Evolutionary conservation across 1,284 basidiomycete species (phyloP).

Genomic region (Albatrellus sp.): DNA sequence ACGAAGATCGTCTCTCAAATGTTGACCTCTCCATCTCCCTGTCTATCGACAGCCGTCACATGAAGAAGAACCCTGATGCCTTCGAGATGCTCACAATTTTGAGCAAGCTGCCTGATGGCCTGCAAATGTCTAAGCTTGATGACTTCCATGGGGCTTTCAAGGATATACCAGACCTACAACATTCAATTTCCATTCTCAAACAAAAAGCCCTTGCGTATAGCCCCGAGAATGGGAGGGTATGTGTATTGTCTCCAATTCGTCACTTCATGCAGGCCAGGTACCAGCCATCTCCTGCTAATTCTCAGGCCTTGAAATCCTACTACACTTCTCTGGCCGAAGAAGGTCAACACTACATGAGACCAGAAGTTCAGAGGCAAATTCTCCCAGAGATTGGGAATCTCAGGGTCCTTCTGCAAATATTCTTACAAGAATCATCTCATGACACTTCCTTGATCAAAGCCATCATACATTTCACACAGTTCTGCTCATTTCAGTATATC

Average conservation of each 20-base stretch:
- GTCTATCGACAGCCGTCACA: constrained; percentile 1
- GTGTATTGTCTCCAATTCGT: no score
- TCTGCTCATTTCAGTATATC: no score
- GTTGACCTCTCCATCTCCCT: constrained; percentile 4
- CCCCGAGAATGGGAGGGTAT: no score
- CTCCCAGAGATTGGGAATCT: constrained; percentile 3
- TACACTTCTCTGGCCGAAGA: not conserved
- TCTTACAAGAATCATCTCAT: no score
- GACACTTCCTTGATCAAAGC: no score
- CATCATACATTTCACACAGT: no score
- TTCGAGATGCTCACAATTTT: constrained; percentile 3
- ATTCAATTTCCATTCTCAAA: not conserved
- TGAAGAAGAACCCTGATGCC: not conserved
- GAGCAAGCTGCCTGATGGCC: constrained; percentile 2
- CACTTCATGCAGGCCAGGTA: constrained; percentile 2
- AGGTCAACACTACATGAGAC: not conserved
- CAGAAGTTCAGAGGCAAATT: not conserved
- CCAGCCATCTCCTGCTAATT: no score
- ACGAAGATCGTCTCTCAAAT: not conserved
- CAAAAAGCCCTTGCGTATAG: constrained; percentile 4
- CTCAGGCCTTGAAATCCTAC: not conserved
- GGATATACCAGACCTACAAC: no score
- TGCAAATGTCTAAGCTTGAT: not conserved
- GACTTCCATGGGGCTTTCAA: constrained; percentile 1
- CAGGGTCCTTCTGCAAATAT: no score